Base-by-base conservation (phyloP, 78 protist genomes). In the Dictyostelium firmibasis region DNA sequence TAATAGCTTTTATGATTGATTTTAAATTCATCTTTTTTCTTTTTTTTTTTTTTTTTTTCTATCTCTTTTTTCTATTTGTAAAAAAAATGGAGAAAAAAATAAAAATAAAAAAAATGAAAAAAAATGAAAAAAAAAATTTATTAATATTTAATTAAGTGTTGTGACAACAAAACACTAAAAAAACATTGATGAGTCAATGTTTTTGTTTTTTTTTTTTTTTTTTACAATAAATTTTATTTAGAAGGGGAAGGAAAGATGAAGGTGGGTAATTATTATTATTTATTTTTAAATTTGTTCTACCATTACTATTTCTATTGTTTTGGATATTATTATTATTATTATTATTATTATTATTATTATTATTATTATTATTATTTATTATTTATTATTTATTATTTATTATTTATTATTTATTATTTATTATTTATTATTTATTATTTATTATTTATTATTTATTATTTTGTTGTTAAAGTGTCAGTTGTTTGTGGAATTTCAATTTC, bases 401-500 rank as follows among this genome's bases (percentile, higher is more conserved):
- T 69, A 11, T 3, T n/a, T 29, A 25, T 69, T 25, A 69, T n/a
- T n/a, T n/a, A n/a, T n/a, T n/a, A n/a, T n/a, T n/a, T n/a, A n/a
- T n/a, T n/a, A n/a, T n/a, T n/a, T n/a, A n/a, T n/a, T n/a, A n/a
- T n/a, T n/a, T n/a, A n/a, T n/a, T 69, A 2, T 25, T 27, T 69
- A 13, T 25, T 11, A 27, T 69, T 50, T 50, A 44, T 8, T 44
- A 50, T 50, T 50, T 16, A 50, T 69, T 69, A 69, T 69, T 69
- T 69, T 31, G 77, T 69, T 5, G 77, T 69, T 69, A 69, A 69
- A 29, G 77, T 13, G 31, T 69, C 77, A 11, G 43, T 69, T 29
- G 77, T 69, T 69, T 69, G 77, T 25, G 77, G 77, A 27, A 69
- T 69, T 14, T 69, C 77, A 69, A 69, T 69, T 69, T 69, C 77